These are phyloP conservation scores for Bauhinia variegata DNA, from an alignment of 306 rosid species.

Conservation along the genomic window DNA sequence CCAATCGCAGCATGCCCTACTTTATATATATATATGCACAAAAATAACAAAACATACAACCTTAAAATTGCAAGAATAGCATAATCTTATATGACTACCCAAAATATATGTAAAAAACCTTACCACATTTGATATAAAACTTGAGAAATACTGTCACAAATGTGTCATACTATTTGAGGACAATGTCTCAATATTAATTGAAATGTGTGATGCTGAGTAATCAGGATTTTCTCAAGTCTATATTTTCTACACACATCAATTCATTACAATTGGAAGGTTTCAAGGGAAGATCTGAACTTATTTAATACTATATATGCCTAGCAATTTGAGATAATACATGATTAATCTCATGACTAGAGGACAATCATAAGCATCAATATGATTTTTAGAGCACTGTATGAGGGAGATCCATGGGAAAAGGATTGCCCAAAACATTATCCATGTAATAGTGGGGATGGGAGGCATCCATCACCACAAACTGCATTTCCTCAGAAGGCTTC, in stretches of 20 bases:
- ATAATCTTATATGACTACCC: too few species aligned
- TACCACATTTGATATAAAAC: too few species aligned
- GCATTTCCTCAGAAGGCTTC: conserved; percentile 99
- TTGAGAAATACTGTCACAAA: too few species aligned
- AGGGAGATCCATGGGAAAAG: conserved; percentile 76
- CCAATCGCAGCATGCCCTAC: too few species aligned
- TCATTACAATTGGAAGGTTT: conserved; percentile 14
- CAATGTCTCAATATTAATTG: too few species aligned
- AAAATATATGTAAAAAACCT: too few species aligned
- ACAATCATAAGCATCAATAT: neutral
- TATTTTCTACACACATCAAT: conserved; percentile 8
- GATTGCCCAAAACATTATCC: conserved; percentile 64
- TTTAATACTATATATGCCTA: neutral
- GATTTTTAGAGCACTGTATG: conserved; percentile 60
- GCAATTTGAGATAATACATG: neutral
- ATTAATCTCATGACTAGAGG: neutral
- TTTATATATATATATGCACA: too few species aligned
- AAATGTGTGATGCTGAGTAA: neutral
- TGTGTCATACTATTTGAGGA: too few species aligned
- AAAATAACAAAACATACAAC: too few species aligned
- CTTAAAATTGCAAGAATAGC: too few species aligned
- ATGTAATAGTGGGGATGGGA: conserved; percentile 79
- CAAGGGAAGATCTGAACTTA: neutral
- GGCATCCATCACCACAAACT: conserved; percentile 92
- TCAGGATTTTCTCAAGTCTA: conserved; percentile 9